These are phyloP conservation scores for Kodamaea sagamina DNA, from an alignment of 805 yeast species.

Conservation along the genomic window DNA sequence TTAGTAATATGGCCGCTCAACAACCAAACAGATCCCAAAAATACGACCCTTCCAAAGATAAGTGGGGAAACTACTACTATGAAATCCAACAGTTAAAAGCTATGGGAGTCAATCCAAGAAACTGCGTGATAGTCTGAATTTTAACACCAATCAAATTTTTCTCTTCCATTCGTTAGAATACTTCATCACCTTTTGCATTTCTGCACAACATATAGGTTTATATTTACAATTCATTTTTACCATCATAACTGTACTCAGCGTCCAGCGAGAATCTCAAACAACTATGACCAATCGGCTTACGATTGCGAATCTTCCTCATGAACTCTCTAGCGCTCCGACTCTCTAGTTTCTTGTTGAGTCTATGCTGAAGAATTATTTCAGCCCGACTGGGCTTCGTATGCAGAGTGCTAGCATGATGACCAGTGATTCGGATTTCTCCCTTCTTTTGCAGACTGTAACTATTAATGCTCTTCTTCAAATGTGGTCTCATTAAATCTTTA, in stretches of 20 bases:
- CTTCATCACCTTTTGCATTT: not conserved
- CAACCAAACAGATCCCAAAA: not conserved
- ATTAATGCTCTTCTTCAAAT: no score
- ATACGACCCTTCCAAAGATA: not conserved
- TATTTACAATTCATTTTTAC: no score
- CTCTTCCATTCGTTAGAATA: not conserved
- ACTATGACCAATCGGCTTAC: not conserved
- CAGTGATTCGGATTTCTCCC: no score
- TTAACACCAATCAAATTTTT: no score
- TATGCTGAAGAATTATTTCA: not conserved
- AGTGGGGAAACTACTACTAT: not conserved
- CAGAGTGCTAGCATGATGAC: no score
- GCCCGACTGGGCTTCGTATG: no score
- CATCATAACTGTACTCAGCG: no score
- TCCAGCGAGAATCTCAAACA: not conserved
- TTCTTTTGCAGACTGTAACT: no score
- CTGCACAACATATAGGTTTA: no score
- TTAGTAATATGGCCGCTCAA: constrained; percentile 4
- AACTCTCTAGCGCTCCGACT: not conserved
- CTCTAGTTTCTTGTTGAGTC: not conserved
- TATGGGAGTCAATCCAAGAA: not conserved
- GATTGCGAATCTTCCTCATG: not conserved
- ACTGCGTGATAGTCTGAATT: not conserved
- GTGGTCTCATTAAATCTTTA: no score
- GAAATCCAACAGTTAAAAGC: not conserved